phyloP scores from a whole-genome alignment of 441 rosid genomes.

The Jatropha podagrica region DNA sequence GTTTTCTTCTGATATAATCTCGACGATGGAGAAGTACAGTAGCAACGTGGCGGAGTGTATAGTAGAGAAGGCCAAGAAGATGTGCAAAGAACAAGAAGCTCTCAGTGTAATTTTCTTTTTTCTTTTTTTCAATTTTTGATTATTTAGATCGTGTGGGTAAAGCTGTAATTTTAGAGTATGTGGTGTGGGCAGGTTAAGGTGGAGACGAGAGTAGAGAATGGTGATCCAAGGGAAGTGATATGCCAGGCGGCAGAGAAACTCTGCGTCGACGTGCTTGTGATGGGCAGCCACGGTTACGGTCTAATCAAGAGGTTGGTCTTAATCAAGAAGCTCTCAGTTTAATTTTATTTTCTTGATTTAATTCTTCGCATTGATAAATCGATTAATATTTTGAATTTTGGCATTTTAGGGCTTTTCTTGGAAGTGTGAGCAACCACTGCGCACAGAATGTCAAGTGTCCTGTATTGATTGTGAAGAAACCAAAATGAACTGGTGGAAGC shows the following conservation, averaged over 20 bases:
- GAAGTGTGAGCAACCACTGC: constrained; percentile 68
- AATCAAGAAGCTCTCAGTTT: not conserved
- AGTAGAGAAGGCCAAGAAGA: constrained; percentile 45
- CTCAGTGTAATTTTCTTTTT: constrained; percentile 24
- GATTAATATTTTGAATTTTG: not conserved
- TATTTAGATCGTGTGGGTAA: not conserved
- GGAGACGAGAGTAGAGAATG: constrained; percentile 45
- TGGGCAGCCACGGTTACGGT: constrained; percentile 70
- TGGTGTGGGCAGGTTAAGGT: constrained; percentile 39
- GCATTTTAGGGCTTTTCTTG: constrained; percentile 46
- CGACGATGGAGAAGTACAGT: constrained; percentile 47
- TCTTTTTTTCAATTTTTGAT: not conserved
- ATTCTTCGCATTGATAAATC: not conserved
- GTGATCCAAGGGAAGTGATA: constrained; percentile 62
- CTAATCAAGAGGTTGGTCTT: constrained; percentile 45
- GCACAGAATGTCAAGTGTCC: constrained; percentile 61
- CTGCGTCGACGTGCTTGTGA: constrained; percentile 44
- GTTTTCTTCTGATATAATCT: constrained; percentile 52
- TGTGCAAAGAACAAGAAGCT: constrained; percentile 35
- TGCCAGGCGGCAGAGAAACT: constrained; percentile 49
- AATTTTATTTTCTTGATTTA: not conserved
- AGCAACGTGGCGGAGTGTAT: constrained; percentile 40
- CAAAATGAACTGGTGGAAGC: constrained; percentile 29
- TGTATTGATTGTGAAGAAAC: constrained; percentile 59
- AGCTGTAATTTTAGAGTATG: not conserved